Evolutionary conservation across 1,139 yeast genomes (phyloP).

Genomic region (Pichia terricola): DNA sequence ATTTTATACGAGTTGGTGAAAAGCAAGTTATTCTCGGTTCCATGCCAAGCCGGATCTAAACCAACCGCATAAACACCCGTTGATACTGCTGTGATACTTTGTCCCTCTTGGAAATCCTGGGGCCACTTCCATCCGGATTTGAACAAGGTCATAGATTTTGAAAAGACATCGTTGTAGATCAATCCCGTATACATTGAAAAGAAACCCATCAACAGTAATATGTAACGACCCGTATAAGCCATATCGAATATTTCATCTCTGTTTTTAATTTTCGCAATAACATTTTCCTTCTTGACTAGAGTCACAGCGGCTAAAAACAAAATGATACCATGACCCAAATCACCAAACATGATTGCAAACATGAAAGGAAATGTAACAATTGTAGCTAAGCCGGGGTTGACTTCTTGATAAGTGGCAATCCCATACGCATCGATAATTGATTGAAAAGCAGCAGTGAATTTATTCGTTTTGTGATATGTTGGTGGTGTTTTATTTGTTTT

Average conservation of each 20-base stretch:
- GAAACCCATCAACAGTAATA: constrained; percentile 79
- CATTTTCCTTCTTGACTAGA: constrained; percentile 60
- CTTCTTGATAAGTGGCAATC: constrained; percentile 86
- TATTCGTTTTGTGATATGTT: constrained; percentile 83
- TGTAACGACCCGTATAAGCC: constrained; percentile 92
- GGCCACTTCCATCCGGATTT: constrained; percentile 93
- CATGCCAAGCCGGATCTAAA: constrained; percentile 94
- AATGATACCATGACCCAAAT: constrained; percentile 88
- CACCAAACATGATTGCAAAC: constrained; percentile 99
- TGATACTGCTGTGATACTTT: constrained; percentile 51
- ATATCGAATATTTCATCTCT: constrained; percentile 93
- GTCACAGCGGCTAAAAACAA: constrained; percentile 62
- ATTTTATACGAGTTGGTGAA: constrained; percentile 93
- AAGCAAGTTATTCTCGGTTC: constrained; percentile 81
- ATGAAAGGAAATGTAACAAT: constrained; percentile 94
- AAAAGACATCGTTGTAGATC: constrained; percentile 85
- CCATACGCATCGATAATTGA: constrained; percentile 93
- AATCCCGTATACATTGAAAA: constrained; percentile 93
- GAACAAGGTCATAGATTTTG: constrained; percentile 81
- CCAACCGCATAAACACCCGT: constrained; percentile 74
- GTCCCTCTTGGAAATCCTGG: constrained; percentile 50
- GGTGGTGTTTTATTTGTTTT: constrained; percentile 85
- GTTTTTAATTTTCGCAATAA: constrained; percentile 52
- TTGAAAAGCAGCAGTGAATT: constrained; percentile 88
- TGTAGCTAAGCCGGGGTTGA: constrained; percentile 92